Evolutionary conservation across 176 grass and related monocot species (phyloP).

Genomic region (Microstegium vimineum): DNA sequence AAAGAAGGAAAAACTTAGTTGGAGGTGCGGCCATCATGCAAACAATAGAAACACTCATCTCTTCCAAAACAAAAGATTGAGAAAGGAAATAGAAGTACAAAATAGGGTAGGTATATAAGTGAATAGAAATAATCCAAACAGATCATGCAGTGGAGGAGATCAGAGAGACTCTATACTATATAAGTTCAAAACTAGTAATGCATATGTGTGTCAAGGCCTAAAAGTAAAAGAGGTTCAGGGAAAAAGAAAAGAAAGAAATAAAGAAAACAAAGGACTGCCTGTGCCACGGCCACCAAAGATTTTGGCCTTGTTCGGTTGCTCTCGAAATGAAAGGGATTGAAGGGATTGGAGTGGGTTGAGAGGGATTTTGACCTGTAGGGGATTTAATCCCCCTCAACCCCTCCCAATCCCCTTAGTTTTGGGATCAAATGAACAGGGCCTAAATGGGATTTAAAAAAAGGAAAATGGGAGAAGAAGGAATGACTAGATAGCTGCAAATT

Average conservation of each 20-base stretch:
- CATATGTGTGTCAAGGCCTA: neutral
- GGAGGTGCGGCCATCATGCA: neutral
- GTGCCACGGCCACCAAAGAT: neutral
- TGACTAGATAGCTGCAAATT: neutral
- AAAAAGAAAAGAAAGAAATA: neutral
- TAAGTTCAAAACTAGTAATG: neutral
- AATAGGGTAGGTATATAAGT: neutral
- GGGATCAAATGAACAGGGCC: too few species aligned
- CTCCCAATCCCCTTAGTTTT: too few species aligned
- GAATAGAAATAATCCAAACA: neutral
- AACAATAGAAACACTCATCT: neutral
- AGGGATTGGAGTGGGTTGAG: too few species aligned
- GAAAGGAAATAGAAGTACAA: neutral
- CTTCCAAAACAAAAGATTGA: neutral
- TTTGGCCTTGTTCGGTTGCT: too few species aligned
- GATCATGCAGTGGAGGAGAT: neutral
- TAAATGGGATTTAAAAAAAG: neutral
- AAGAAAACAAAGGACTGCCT: neutral
- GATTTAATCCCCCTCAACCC: too few species aligned
- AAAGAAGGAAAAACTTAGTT: neutral
- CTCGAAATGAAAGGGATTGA: too few species aligned
- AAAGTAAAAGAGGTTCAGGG: neutral
- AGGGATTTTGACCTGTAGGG: too few species aligned
- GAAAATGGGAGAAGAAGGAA: neutral
- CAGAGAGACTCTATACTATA: neutral